phyloP scores from a whole-genome alignment of 805 yeast species.

The Ogataea neopini region DNA sequence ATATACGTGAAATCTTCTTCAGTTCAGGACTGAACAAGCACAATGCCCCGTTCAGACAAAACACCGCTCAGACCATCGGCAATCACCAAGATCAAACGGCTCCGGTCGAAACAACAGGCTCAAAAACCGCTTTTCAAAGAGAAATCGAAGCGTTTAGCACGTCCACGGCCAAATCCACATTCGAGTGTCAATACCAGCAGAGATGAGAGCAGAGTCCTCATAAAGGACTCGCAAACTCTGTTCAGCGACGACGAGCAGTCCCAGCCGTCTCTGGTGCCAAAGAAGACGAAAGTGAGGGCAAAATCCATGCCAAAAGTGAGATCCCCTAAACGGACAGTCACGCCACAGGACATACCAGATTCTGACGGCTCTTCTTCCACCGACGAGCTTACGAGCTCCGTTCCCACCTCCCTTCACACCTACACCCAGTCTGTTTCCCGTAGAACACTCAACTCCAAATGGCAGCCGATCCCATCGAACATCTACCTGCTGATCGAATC shows the following conservation, averaged over 20 bases:
- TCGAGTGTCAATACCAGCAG: slow-evolving; percentile 7
- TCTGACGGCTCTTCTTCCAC: slow-evolving; percentile 5
- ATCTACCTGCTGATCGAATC: slow-evolving; percentile 16
- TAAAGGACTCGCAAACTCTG: slow-evolving; percentile 22
- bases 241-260: slow-evolving; percentile 24
- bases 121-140: slow-evolving; percentile 8
- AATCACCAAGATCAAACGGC: slow-evolving; percentile 13
- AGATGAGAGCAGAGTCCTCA: slow-evolving; percentile 15
- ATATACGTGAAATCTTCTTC: background rate
- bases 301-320: background rate
- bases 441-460: slow-evolving; percentile 19
- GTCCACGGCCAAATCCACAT: background rate
- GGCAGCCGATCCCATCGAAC: slow-evolving; percentile 22
- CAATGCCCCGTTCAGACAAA: slow-evolving; percentile 11
- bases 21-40: background rate
- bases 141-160: background rate
- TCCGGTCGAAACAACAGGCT: slow-evolving; percentile 4
- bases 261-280: background rate
- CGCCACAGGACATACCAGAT: background rate
- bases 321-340: background rate
- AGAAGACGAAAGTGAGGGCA: background rate
- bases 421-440: slow-evolving; percentile 17
- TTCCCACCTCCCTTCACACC: slow-evolving; percentile 13
- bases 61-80: slow-evolving; percentile 22
- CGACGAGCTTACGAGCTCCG: too few relatives aligned